These are phyloP conservation scores for Bonia amplexicaulis DNA, from an alignment of 176 grass and related monocot species.

Conservation along the genomic window DNA sequence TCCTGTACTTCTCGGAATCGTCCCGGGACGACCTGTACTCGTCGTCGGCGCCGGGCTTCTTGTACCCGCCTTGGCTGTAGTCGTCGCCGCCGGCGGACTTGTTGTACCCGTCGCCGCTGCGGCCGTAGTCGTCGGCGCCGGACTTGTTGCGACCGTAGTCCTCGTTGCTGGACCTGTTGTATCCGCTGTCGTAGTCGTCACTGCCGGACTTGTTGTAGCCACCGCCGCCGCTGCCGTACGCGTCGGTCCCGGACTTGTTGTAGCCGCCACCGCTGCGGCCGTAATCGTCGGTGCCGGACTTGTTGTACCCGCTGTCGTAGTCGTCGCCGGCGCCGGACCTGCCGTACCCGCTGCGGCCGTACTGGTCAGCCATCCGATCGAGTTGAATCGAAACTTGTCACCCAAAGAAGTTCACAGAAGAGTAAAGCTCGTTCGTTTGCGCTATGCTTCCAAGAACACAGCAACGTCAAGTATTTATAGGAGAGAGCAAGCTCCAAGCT, in stretches of 20 bases:
- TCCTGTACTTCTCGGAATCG: constrained; percentile 43
- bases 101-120: background rate
- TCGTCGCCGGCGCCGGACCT: background rate
- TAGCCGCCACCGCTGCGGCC: background rate
- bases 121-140: background rate
- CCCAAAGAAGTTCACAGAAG: background rate
- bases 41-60: background rate
- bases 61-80: background rate
- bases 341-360: constrained; percentile 26
- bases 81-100: background rate
- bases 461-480: constrained; percentile 36
- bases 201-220: background rate
- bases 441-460: constrained; percentile 7
- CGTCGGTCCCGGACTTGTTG: background rate
- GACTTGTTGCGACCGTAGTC: background rate
- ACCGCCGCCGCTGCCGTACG: constrained; percentile 5
- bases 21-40: constrained; percentile 21
- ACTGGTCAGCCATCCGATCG: constrained; percentile 40
- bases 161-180: background rate
- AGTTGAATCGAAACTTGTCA: background rate
- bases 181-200: background rate
- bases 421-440: background rate
- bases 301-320: background rate
- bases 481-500: background rate
- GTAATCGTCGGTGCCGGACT: background rate